A percentile compares a stretch with the other conserved stretches of the same genome.
Conservation (phyloP, 768 basidiomycete species). For the Daedaleopsis nitida region DNA sequence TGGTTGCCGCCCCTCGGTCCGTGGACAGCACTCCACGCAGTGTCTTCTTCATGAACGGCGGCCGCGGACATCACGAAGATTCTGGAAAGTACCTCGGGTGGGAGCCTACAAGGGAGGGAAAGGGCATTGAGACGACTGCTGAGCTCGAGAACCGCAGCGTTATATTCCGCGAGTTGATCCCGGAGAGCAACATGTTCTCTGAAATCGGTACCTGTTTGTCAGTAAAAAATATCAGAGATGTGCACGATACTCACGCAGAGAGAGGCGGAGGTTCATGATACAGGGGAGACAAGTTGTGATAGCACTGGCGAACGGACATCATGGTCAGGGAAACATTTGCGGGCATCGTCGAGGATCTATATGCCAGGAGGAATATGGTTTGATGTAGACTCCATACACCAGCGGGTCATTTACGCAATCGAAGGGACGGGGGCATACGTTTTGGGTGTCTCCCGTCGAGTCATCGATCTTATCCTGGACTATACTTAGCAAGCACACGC, state of each 20-base stretch:
- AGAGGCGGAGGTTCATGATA: no score
- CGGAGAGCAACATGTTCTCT: no score
- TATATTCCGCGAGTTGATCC: not conserved
- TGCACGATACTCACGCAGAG: no score
- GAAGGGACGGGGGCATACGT: not conserved
- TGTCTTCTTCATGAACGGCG: not conserved
- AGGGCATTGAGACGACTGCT: not conserved
- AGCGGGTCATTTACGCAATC: not conserved
- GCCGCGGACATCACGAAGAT: constrained; percentile 8
- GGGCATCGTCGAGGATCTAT: no score
- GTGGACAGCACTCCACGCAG: not conserved
- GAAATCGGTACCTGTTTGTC: no score
- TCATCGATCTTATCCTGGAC: not conserved
- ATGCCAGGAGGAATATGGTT: not conserved
- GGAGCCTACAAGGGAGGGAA: not conserved
- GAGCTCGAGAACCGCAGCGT: not conserved
- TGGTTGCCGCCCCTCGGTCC: no score
- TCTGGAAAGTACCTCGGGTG: constrained; percentile 7
- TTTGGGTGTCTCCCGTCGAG: no score
- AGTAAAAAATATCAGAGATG: no score
- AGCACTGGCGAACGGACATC: no score
- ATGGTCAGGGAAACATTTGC: no score
- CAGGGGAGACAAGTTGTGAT: no score
- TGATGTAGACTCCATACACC: no score
- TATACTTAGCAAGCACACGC: not conserved